These are phyloP conservation scores for Fonsecaea erecta DNA, from an alignment of 2,329 filamentous ascomycete genomes.

Conservation along the genomic window DNA sequence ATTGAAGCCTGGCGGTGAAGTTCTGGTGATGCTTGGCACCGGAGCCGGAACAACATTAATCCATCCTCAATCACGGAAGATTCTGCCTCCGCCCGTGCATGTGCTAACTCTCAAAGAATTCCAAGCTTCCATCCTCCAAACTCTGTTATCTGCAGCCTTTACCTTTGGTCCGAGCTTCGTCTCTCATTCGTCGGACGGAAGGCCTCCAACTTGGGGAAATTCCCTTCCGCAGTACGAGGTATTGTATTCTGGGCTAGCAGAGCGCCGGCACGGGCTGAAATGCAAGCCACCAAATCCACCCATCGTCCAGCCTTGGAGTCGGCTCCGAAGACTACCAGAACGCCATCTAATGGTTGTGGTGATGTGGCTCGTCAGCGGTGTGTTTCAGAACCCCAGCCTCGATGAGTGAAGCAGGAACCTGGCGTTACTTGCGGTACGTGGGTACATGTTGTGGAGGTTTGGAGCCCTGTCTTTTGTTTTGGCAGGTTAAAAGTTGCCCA, in stretches of 20 bases:
- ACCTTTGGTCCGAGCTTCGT: not conserved
- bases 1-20: conserved; percentile 3
- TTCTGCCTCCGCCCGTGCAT: not conserved
- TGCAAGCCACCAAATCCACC: not conserved
- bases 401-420: not conserved
- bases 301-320: not conserved
- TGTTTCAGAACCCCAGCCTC: conserved; percentile 4
- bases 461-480: conserved; percentile 5
- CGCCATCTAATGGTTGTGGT: not conserved
- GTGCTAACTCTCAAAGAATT: not conserved
- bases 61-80: not conserved
- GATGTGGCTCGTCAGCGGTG: conserved; percentile 1
- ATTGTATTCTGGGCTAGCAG: not conserved
- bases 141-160: not conserved
- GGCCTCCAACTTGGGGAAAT: not conserved
- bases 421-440: not conserved
- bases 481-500: not conserved
- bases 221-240: not conserved
- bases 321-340: not conserved
- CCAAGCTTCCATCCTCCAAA: not conserved
- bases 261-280: not conserved
- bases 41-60: not conserved
- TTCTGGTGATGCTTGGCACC: conserved; percentile 1
- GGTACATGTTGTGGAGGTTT: not conserved
- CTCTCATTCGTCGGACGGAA: not conserved